A percentile compares a stretch with the other conserved stretches of the same genome.
phyloP scores from a whole-genome alignment of 2,329 filamentous ascomycete genomes.

The Penicillium nordicum region DNA sequence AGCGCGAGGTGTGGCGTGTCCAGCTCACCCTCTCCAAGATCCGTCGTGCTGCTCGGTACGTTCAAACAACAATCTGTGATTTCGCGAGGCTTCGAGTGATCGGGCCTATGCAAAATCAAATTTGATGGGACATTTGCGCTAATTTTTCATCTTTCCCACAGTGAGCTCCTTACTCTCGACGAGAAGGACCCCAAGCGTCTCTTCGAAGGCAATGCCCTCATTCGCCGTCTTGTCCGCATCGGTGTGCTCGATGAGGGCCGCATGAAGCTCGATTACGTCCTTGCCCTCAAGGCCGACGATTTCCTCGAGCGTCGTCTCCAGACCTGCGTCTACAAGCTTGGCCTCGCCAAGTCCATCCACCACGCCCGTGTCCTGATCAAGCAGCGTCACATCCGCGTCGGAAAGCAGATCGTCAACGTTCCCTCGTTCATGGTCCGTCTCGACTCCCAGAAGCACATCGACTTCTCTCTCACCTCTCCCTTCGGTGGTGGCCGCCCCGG shows the following conservation, averaged over 20 bases:
- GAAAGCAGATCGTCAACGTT: slow-evolving; percentile 99
- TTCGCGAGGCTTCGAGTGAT: background rate
- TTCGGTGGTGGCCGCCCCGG: slow-evolving; percentile 96
- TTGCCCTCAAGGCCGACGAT: slow-evolving; percentile 98
- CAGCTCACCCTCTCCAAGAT: slow-evolving; percentile 99
- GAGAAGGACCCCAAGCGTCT: slow-evolving; percentile 99
- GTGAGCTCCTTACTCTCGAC: slow-evolving; percentile 99
- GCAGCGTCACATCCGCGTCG: slow-evolving; percentile 98
- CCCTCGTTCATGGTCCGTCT: slow-evolving; percentile 99
- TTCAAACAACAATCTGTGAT: slow-evolving; percentile 6
- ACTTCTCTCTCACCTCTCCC: slow-evolving; percentile 95
- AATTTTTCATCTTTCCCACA: slow-evolving; percentile 38
- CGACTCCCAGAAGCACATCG: slow-evolving; percentile 99
- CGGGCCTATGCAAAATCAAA: background rate
- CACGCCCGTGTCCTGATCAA: slow-evolving; percentile 99
- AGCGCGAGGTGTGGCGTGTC: slow-evolving; percentile 99
- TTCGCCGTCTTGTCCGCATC: slow-evolving; percentile 99
- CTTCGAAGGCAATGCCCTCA: slow-evolving; percentile 99
- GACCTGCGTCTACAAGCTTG: slow-evolving; percentile 99
- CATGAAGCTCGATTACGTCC: slow-evolving; percentile 99
- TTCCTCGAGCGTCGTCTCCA: slow-evolving; percentile 99
- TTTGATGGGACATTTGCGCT: background rate
- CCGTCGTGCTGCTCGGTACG: slow-evolving; percentile 99
- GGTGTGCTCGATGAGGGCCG: slow-evolving; percentile 99
- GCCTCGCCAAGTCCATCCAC: slow-evolving; percentile 99